Percentiles rank a stretch among this genome's conserved stretches.
Conservation (phyloP, 202 grass and related monocot species). For the Cymbopogon flexuosus region DNA sequence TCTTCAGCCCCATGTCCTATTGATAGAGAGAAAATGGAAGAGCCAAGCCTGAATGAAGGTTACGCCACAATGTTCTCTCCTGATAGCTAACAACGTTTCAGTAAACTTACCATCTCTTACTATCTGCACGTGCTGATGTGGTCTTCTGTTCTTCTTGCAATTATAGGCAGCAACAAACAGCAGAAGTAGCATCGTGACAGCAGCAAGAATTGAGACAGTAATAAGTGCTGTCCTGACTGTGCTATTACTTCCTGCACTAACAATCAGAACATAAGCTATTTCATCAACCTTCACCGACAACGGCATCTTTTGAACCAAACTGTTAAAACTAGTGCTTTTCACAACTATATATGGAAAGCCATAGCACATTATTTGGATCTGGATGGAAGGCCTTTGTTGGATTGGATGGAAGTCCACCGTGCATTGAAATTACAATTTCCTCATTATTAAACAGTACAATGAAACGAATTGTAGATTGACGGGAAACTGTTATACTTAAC, state of each 20-base stretch:
- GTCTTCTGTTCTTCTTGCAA: conserved; percentile 13
- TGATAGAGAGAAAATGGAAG: background rate
- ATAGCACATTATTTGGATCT: no score
- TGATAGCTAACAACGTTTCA: background rate
- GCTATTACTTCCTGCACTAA: no score
- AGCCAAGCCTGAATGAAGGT: background rate
- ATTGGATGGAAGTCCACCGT: no score
- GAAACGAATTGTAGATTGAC: no score
- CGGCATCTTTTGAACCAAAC: background rate
- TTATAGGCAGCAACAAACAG: background rate
- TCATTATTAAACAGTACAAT: no score
- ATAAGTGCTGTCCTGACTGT: no score
- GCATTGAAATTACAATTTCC: no score
- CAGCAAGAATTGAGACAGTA: background rate
- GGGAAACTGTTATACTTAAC: no score
- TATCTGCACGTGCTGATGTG: background rate
- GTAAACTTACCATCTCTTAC: background rate
- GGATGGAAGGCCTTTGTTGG: no score
- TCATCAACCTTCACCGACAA: background rate
- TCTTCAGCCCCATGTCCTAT: background rate
- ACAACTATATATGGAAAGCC: no score
- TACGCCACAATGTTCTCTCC: background rate
- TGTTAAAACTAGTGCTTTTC: background rate
- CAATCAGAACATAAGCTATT: background rate
- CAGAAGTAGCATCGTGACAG: conserved; percentile 1